Conservation (phyloP, 2,329 filamentous ascomycete species). For the Hymenoscyphus infarciens region DNA sequence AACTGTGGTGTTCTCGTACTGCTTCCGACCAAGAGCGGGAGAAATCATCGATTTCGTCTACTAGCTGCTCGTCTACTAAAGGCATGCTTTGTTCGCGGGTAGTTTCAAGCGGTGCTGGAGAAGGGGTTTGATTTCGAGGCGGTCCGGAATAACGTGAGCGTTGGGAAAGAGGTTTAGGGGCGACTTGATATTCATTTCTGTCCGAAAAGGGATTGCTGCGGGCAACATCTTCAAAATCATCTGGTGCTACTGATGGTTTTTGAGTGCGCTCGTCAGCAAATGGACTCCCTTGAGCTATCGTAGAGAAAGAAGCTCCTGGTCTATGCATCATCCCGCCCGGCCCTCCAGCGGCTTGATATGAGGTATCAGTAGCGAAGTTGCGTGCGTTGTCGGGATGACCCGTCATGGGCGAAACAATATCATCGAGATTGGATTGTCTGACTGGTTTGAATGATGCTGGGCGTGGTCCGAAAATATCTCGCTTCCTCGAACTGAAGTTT, state of each 20-base stretch:
- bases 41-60: conserved; percentile 18
- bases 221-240: background rate
- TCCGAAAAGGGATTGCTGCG: conserved; percentile 5
- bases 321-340: conserved; percentile 1
- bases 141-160: background rate
- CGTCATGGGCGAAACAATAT: conserved; percentile 14
- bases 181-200: background rate
- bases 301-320: conserved; percentile 2
- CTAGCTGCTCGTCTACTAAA: conserved; percentile 5
- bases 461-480: conserved; percentile 8
- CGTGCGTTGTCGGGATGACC: conserved; percentile 9
- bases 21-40: conserved; percentile 15
- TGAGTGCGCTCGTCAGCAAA: conserved; percentile 11
- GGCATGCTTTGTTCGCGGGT: conserved; percentile 2
- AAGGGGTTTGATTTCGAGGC: background rate
- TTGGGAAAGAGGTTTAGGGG: conserved; percentile 7
- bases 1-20: background rate
- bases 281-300: conserved; percentile 5
- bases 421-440: conserved; percentile 4
- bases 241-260: background rate
- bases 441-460: conserved; percentile 9
- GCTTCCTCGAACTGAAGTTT: conserved; percentile 2
- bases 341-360: conserved; percentile 11
- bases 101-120: background rate
- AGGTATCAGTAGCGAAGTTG: conserved; percentile 3